phyloP scores from a whole-genome alignment of 495 filamentous ascomycete species.

The Penicillium atrosanguineum region DNA sequence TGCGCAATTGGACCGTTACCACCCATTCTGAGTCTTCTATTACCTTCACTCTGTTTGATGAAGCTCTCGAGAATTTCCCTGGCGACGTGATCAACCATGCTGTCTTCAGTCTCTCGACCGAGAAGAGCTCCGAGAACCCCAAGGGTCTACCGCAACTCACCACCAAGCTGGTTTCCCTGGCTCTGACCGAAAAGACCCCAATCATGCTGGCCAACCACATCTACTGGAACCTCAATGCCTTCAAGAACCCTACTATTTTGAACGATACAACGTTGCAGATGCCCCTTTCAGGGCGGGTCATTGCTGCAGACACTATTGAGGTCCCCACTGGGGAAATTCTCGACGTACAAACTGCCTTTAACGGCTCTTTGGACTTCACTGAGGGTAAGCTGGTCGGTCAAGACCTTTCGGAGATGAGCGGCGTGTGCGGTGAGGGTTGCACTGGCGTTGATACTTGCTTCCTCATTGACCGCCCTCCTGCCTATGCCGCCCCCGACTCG shows the following conservation, averaged over 20 bases:
- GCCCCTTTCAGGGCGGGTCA: conserved; percentile 66
- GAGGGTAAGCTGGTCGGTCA: conserved; percentile 72
- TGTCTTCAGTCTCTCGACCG: conserved; percentile 60
- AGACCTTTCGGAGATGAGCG: conserved; percentile 58
- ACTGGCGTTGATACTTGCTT: conserved; percentile 76
- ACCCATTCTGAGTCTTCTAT: conserved; percentile 63
- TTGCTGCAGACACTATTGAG: conserved; percentile 71
- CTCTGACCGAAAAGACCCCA: conserved; percentile 74
- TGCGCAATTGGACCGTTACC: conserved; percentile 76
- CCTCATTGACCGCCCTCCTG: conserved; percentile 62
- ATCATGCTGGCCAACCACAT: conserved; percentile 82
- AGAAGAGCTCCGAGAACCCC: conserved; percentile 36
- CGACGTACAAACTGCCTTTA: conserved; percentile 54
- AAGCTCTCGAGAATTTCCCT: conserved; percentile 73
- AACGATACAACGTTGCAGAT: conserved; percentile 71
- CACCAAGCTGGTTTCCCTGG: conserved; percentile 55
- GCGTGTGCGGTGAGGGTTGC: conserved; percentile 70
- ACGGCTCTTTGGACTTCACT: conserved; percentile 72
- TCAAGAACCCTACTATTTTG: conserved; percentile 62
- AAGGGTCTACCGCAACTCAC: conserved; percentile 45
- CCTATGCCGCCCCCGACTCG: conserved; percentile 59
- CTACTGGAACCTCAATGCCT: conserved; percentile 90
- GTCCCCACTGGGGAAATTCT: conserved; percentile 76
- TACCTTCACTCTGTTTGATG: conserved; percentile 76
- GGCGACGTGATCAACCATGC: conserved; percentile 76